Evolutionary conservation across 768 basidiomycete genomes (phyloP), one percentile per base, ranked within the genome.

Genomic region (Dioszegia aurantiaca): DNA sequence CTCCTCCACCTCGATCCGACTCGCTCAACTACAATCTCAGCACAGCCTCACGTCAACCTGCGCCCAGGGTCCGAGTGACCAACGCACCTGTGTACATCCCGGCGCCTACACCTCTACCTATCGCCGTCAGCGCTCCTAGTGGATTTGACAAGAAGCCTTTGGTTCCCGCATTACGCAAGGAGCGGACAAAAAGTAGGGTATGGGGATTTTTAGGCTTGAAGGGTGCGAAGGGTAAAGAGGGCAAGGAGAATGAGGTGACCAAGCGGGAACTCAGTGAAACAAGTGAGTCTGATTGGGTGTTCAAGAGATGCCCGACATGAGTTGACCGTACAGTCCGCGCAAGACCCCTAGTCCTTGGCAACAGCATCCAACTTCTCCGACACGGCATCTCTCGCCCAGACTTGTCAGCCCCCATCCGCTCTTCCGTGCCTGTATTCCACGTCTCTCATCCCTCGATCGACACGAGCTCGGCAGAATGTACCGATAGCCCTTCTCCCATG

Each of bases 171-270:
- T 12, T 53, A 30, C 66, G 64, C 48, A 59, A 55, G 49, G 69
- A 68, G 33, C 69, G 64, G 59, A 72, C 70, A 27, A 69, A 63
- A 31, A 69, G 67, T 10, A 59, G 56, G 55, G 59, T 72, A 9
- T 72, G 70, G 70, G 65, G 65, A 14, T 47, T 72, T 19, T 55
- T 72, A 9, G 59, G 64, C 14, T 60, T 51, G 45, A 59, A 55
- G 26, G 61, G 58, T 17, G 55, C 56, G 11, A 67, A 59, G 40
- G 33, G 27, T 11, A 63, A 63, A 52, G 60, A 68, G 56, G 24
- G 49, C 28, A 61, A 62, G 44, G 56, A 48, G 12, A 27, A 28
- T 41, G 33, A 40, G 2, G 16, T 17, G 26, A 26, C 49, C 14
- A 47, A 53, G 23, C 37, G 21, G 14, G 45, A 51, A 11, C 4